phyloP scores from a whole-genome alignment of 176 grass and related monocot species.

The Musa schizocarpa region DNA sequence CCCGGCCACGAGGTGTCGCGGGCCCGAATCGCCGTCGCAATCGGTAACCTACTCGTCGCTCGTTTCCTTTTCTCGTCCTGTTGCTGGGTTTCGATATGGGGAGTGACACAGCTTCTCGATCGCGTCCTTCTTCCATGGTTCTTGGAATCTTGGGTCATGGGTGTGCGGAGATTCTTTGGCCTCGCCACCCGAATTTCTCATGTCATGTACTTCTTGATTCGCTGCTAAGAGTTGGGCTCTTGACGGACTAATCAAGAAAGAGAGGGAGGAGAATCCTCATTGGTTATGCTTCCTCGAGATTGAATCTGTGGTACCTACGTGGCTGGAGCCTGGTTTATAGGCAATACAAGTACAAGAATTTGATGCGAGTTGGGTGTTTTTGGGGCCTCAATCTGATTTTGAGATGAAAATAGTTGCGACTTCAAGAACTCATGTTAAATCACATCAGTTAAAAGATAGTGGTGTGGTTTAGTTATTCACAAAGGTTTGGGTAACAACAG shows the following conservation, averaged over 20 bases:
- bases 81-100: neutral
- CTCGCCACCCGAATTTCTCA: too few relatives aligned
- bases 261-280: neutral
- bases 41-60: neutral
- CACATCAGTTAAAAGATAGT: neutral
- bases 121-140: neutral
- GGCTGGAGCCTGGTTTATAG: too few relatives aligned
- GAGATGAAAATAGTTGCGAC: too few relatives aligned
- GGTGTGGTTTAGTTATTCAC: neutral
- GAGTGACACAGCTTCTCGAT: neutral
- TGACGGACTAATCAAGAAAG: neutral
- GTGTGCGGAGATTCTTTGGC: neutral
- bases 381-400: too few relatives aligned
- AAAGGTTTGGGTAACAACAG: neutral
- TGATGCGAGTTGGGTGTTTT: too few relatives aligned
- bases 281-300: too few relatives aligned
- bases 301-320: too few relatives aligned
- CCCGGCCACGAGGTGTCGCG: neutral
- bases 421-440: too few relatives aligned
- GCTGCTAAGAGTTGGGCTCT: neutral
- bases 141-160: neutral
- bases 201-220: too few relatives aligned
- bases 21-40: neutral
- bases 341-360: too few relatives aligned
- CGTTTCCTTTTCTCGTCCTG: neutral